phyloP scores from a whole-genome alignment of 2,329 filamentous ascomycete genomes.

The Monilinia aucupariae region DNA sequence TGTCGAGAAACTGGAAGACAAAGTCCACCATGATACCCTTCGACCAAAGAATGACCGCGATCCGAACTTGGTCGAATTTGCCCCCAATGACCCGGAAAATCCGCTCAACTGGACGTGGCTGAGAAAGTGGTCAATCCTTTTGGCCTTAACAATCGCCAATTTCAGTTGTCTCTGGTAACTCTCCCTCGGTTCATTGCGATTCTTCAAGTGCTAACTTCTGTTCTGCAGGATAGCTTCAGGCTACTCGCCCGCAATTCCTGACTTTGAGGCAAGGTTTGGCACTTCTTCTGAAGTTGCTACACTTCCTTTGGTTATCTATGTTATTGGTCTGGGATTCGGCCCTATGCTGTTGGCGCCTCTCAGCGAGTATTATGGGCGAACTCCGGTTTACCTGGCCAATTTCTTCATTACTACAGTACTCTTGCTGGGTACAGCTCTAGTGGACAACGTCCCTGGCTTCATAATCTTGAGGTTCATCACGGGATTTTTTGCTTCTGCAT shows the following conservation, averaged over 20 bases:
- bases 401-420: conserved; percentile 52
- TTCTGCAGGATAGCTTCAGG: conserved; percentile 29
- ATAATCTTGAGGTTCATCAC: conserved; percentile 45
- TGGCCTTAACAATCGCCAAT: conserved; percentile 25
- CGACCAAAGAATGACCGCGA: background rate
- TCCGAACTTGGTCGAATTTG: conserved; percentile 1
- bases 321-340: conserved; percentile 58
- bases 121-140: conserved; percentile 27
- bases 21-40: background rate
- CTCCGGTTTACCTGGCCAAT: conserved; percentile 39
- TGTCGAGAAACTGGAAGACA: conserved; percentile 6
- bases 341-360: conserved; percentile 56
- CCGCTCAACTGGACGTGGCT: conserved; percentile 28
- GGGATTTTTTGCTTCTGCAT: conserved; percentile 41
- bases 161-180: conserved; percentile 37
- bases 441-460: conserved; percentile 44
- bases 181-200: conserved; percentile 45
- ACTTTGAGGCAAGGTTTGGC: background rate
- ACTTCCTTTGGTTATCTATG: conserved; percentile 36
- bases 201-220: conserved; percentile 41
- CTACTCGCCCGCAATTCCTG: conserved; percentile 1
- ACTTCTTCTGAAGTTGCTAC: conserved; percentile 8
- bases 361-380: conserved; percentile 54
- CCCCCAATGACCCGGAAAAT: conserved; percentile 28
- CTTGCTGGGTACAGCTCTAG: conserved; percentile 57